Evolutionary conservation across 352 stramenopile species (phyloP), one percentile per base, ranked within the genome.

Genomic region (Ophiocytium majus): DNA sequence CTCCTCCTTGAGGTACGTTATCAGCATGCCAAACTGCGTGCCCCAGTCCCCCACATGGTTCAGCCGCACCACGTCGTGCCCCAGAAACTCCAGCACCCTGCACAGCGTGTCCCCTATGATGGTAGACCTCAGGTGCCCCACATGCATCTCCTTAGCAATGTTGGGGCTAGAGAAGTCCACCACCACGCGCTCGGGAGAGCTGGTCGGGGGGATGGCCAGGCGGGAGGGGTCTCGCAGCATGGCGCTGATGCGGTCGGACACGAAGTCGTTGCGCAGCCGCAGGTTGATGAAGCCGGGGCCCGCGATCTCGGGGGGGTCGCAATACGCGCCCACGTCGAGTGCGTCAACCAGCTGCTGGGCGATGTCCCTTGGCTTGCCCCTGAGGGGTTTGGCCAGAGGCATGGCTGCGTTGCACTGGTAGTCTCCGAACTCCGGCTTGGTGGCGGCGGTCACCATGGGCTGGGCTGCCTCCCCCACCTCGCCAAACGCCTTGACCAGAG

Each of bases 21-120:
- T 98, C 10, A 99, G 92, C 97, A 99, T 99, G 66, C 97, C 97
- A 88, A 99, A 99, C 91, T 99, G 97, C 49, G 97, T 99, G n/a
- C 93, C 94, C 86, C 97, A 99, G 90, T 98, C 94, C 37, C 94
- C 94, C 0, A 98, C 91, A 86, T 98, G 94, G 86, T 97, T 98
- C 1, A 97, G 86, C 80, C 94, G 90, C 17, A 95, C 76, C 10
- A 81, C 75, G 50, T 81, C 75, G 75, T 81, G 75, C 36, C 75
- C 75, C 36, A 49, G 83, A 83, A 95, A 96, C 80, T 93, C 90
- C 0, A 97, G 88, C 50, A 88, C 85, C 28, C 79, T 84, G 81
- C 71, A 88, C 33, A 98, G 84, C 0, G 91, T 94, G 87, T 98
- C 94, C 43, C 94, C 94, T 85, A 98, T 97, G 84, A 98, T 96